Evolutionary conservation across 2,329 filamentous ascomycete species (phyloP), one percentile per base, ranked within the genome.

Genomic region (Zarea fungicola): DNA sequence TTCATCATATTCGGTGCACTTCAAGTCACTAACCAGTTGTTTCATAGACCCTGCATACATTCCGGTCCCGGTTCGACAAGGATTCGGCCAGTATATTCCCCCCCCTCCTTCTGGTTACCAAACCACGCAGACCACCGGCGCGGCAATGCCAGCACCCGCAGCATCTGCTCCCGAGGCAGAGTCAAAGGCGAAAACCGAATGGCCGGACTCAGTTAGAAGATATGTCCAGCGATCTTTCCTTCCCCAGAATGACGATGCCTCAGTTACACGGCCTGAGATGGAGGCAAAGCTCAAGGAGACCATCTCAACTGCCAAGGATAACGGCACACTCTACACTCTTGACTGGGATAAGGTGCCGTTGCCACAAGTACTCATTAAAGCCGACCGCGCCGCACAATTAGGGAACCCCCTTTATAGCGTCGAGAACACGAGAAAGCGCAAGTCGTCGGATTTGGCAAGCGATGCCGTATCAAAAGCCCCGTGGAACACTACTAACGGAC

Each of bases 151-250:
- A 32, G 18, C 47, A 34, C 44, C 53, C 19, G 52, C 58, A 56
- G 55, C 60, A 56, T 52, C 62, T 53, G 51, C 58, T 50, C 55
- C 60, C 42, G 53, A 57, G 50, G 60, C 65, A 57, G 60, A 60
- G 54, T 65, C 65, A 58, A 74, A 76, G 65, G 70, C 76, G 62
- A 88, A 85, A 71, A 83, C 85, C 59, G 81, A 86, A 58, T 97
- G 89, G 85, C 84, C 90, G 26, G 73, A 80, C 36, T 80, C 85
- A n/a, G 89, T 97, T 52, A 87, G 90, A 58, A 75, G 78, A 56
- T 97, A 96, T 70, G 92, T 97, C 26, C 85, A 90, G 61, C 84
- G 90, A 61, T 91, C 90, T 22, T 97, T 97, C 64, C 82, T 87
- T 43, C 79, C 82, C 22, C 79, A 83, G 51, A 87, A 90, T 62